Evolutionary conservation across 139 green algal genomes (phyloP).

Genomic region (Coccomyxa sp.): DNA sequence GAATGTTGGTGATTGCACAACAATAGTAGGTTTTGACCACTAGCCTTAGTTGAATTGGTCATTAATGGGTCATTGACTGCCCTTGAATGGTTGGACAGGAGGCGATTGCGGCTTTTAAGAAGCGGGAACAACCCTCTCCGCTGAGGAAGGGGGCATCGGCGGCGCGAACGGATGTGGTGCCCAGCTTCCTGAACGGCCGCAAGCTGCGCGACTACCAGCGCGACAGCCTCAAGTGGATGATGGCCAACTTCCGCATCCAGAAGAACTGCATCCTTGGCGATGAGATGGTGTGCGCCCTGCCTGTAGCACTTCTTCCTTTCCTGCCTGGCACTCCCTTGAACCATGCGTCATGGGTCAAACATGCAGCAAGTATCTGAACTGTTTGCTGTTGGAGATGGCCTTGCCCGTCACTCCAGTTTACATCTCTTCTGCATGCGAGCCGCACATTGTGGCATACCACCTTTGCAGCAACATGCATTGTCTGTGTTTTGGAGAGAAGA

Average conservation of each 20-base stretch:
- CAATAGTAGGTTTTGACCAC: no score
- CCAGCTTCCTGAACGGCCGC: conserved; percentile 63
- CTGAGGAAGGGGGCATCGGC: background rate
- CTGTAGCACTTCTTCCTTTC: background rate
- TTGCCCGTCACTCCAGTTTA: no score
- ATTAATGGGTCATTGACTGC: no score
- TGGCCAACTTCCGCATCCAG: conserved; percentile 47
- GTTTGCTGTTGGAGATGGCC: background rate
- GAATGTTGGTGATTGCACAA: no score
- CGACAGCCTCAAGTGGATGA: conserved; percentile 71
- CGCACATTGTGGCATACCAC: no score
- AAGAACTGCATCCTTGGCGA: conserved; percentile 87
- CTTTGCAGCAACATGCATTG: no score
- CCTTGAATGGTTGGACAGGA: background rate
- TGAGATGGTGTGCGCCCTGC: conserved; percentile 46
- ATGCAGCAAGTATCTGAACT: background rate
- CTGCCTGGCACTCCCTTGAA: background rate
- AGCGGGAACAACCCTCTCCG: background rate
- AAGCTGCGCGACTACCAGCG: conserved; percentile 81
- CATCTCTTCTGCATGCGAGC: no score
- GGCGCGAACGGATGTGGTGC: conserved; percentile 28
- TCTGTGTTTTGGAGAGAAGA: no score
- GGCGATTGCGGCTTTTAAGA: background rate
- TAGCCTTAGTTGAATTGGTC: no score
- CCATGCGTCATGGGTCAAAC: background rate